These are phyloP conservation scores for Musa balbisiana DNA, from an alignment of 202 grass and related monocot genomes.

Conservation along the genomic window DNA sequence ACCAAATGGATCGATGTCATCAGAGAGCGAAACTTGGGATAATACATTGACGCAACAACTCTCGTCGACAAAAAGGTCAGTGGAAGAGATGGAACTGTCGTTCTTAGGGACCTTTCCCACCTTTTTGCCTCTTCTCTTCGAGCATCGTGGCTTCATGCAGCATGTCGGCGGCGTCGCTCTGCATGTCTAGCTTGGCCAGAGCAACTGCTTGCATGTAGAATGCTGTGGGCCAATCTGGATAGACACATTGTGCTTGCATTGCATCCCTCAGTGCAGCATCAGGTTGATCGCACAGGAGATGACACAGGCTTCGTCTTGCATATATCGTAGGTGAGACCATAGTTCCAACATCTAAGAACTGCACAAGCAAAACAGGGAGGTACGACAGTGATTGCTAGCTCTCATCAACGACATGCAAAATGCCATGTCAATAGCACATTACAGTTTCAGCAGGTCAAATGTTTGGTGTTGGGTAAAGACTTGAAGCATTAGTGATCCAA, in stretches of 20 bases:
- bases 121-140: conserved; percentile 75
- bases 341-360: conserved; percentile 89
- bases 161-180: conserved; percentile 78
- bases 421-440: not conserved
- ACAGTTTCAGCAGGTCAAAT: no score
- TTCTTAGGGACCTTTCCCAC: conserved; percentile 22
- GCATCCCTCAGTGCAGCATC: conserved; percentile 80
- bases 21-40: not conserved
- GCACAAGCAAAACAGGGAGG: conserved; percentile 11
- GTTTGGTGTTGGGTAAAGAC: not conserved
- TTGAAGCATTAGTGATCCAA: not conserved
- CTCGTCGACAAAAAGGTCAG: not conserved
- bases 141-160: conserved; percentile 68
- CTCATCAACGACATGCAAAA: no score
- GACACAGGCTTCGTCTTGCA: conserved; percentile 72
- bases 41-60: conserved; percentile 9
- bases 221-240: conserved; percentile 85
- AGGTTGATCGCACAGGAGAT: conserved; percentile 73
- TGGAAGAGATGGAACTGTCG: not conserved
- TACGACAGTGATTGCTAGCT: not conserved
- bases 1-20: no score
- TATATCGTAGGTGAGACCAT: conserved; percentile 90
- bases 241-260: conserved; percentile 85
- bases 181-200: conserved; percentile 75
- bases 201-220: conserved; percentile 96